A percentile compares a stretch with the other conserved stretches of the same genome.
phyloP scores from a whole-genome alignment of 2,329 filamentous ascomycete species.

The Colletotrichum salicis region DNA sequence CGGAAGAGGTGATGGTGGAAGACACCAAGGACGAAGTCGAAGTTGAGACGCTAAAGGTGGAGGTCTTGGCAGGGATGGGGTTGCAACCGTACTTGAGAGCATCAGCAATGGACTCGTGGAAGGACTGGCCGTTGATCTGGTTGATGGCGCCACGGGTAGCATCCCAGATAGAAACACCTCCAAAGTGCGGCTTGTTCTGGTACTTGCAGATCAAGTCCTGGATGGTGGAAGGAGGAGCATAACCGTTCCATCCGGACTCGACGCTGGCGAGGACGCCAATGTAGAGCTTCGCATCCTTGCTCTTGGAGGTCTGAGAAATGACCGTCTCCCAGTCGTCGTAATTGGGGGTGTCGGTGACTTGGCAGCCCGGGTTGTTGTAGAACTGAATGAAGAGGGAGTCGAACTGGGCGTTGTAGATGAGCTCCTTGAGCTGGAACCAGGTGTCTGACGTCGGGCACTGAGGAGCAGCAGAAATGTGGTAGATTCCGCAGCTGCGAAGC shows the following conservation, averaged over 20 bases:
- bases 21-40: slow-evolving; percentile 26
- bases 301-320: slow-evolving; percentile 46
- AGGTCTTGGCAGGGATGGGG: slow-evolving; percentile 40
- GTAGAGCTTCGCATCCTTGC: slow-evolving; percentile 56
- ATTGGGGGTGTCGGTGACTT: slow-evolving; percentile 47
- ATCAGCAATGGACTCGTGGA: slow-evolving; percentile 49
- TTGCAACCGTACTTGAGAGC: slow-evolving; percentile 51
- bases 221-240: slow-evolving; percentile 47
- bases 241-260: slow-evolving; percentile 44
- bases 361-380: slow-evolving; percentile 58
- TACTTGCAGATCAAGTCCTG: slow-evolving; percentile 52
- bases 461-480: slow-evolving; percentile 56
- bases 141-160: slow-evolving; percentile 48
- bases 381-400: slow-evolving; percentile 60
- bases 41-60: slow-evolving; percentile 33
- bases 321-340: slow-evolving; percentile 54
- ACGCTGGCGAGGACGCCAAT: slow-evolving; percentile 53
- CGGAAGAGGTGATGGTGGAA: slow-evolving; percentile 27
- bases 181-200: slow-evolving; percentile 51
- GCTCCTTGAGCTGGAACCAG: slow-evolving; percentile 47
- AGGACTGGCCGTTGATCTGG: slow-evolving; percentile 46
- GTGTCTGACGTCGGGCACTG: slow-evolving; percentile 50
- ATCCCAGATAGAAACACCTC: slow-evolving; percentile 60
- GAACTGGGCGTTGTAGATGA: slow-evolving; percentile 54
- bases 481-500: slow-evolving; percentile 43